Conservation (phyloP, 768 basidiomycete genomes). For the Boletus subcaerulescens region DNA sequence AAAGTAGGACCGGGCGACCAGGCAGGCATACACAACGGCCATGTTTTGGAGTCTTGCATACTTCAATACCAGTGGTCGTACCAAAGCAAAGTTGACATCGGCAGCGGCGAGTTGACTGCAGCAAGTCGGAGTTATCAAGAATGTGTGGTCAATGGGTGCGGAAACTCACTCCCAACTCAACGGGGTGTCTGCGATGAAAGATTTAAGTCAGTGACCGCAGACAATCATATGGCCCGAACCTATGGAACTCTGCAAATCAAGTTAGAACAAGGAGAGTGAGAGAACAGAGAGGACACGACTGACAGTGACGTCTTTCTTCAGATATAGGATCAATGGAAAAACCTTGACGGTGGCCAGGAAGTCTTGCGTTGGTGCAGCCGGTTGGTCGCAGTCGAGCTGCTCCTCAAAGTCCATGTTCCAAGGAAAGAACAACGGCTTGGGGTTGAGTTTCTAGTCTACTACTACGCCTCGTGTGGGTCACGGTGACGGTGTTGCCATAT, state of each 20-base stretch:
- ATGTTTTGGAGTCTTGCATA: conserved; percentile 77
- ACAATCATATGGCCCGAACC: conserved; percentile 17
- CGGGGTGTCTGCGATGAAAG: conserved; percentile 51
- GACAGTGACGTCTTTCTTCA: conserved; percentile 70
- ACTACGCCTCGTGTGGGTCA: background rate
- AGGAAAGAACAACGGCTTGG: conserved; percentile 1
- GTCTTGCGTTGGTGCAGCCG: conserved; percentile 56
- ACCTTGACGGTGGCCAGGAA: conserved; percentile 63
- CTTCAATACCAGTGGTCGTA: conserved; percentile 73
- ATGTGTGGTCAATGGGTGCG: background rate
- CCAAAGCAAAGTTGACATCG: conserved; percentile 77
- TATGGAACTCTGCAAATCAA: conserved; percentile 21
- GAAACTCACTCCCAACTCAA: conserved; percentile 75
- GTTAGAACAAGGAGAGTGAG: conserved; percentile 8
- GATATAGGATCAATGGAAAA: conserved; percentile 73
- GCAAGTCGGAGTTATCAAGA: conserved; percentile 5
- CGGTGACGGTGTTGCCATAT: conserved; percentile 9
- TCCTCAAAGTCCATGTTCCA: conserved; percentile 36
- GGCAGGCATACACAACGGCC: conserved; percentile 71
- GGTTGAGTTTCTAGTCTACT: background rate
- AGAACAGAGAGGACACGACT: conserved; percentile 30
- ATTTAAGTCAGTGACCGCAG: background rate
- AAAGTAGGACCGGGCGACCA: conserved; percentile 79
- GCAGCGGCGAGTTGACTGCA: conserved; percentile 76
- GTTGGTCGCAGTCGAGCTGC: conserved; percentile 24